Percentiles rank a stretch among this genome's conserved stretches.
Conservation (phyloP, 2,329 filamentous ascomycete species). For the Arthrobotrys iridis region DNA sequence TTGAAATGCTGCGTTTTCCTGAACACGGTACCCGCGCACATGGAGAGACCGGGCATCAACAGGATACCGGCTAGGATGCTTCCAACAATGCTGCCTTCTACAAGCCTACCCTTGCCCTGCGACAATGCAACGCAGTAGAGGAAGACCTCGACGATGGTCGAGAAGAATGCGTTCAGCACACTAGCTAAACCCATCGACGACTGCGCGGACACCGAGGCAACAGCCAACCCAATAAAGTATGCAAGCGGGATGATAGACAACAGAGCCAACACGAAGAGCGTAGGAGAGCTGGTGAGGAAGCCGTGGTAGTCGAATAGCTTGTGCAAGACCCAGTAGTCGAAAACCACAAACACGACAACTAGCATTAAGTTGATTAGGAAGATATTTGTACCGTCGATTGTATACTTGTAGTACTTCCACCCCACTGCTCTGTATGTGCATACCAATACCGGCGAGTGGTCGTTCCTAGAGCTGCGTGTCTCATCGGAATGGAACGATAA, state of each 20-base stretch:
- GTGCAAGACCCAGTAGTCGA: conserved; percentile 83
- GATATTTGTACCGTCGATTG: conserved; percentile 96
- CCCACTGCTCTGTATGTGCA: conserved; percentile 98
- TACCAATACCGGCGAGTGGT: conserved; percentile 77
- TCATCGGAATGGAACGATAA: conserved; percentile 91
- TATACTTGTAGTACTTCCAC: conserved; percentile 98
- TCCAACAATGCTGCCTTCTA: conserved; percentile 95
- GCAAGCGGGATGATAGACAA: conserved; percentile 95
- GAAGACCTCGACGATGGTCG: conserved; percentile 95
- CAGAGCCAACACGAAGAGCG: conserved; percentile 84
- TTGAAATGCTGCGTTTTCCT: conserved; percentile 99
- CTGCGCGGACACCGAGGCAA: conserved; percentile 97
- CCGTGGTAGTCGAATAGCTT: conserved; percentile 63
- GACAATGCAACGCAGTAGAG: conserved; percentile 93
- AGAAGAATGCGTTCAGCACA: conserved; percentile 98
- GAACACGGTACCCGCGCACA: conserved; percentile 98
- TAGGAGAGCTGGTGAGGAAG: conserved; percentile 79
- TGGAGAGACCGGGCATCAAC: conserved; percentile 91
- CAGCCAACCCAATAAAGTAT: conserved; percentile 98
- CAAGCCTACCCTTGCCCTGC: conserved; percentile 89
- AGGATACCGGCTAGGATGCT: conserved; percentile 97
- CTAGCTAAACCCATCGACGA: conserved; percentile 98
- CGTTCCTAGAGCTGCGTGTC: conserved; percentile 73
- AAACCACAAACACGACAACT: conserved; percentile 91
- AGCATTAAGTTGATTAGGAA: conserved; percentile 97